Percentiles rank a stretch among this genome's conserved stretches.
These are phyloP conservation scores for Canavalia gladiata DNA, from an alignment of 306 rosid species.

Conservation along the genomic window DNA sequence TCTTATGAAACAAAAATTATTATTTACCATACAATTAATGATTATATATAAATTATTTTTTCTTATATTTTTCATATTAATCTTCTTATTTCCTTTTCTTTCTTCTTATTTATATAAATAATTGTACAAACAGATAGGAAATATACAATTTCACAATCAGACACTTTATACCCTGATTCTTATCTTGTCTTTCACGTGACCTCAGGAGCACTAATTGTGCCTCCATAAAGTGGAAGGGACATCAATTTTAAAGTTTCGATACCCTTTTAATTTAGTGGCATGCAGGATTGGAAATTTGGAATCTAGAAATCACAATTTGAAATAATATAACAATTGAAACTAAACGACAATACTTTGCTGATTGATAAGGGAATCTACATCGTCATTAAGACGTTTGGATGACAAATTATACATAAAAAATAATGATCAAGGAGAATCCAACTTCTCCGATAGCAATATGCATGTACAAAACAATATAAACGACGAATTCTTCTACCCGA, in stretches of 20 bases:
- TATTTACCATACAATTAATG: too few relatives aligned
- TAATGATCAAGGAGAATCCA: slow-evolving; percentile 37
- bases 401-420: not conserved
- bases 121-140: too few relatives aligned
- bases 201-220: not conserved
- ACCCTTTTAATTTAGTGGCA: not conserved
- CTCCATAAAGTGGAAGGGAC: too few relatives aligned
- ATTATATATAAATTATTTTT: too few relatives aligned
- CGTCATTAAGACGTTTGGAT: not conserved
- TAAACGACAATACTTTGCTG: not conserved
- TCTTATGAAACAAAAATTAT: too few relatives aligned
- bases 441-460: slow-evolving; percentile 23
- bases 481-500: slow-evolving; percentile 58
- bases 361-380: slow-evolving; percentile 11
- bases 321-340: slow-evolving; percentile 18
- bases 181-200: not conserved
- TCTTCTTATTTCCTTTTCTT: too few relatives aligned
- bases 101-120: too few relatives aligned
- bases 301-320: not conserved
- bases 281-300: slow-evolving; percentile 5
- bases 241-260: not conserved
- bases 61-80: too few relatives aligned
- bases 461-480: slow-evolving; percentile 34
- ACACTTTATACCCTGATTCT: not conserved
- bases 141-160: too few relatives aligned